Conservation (phyloP, 352 stramenopile genomes). For the Globisporangium echinulatum region DNA sequence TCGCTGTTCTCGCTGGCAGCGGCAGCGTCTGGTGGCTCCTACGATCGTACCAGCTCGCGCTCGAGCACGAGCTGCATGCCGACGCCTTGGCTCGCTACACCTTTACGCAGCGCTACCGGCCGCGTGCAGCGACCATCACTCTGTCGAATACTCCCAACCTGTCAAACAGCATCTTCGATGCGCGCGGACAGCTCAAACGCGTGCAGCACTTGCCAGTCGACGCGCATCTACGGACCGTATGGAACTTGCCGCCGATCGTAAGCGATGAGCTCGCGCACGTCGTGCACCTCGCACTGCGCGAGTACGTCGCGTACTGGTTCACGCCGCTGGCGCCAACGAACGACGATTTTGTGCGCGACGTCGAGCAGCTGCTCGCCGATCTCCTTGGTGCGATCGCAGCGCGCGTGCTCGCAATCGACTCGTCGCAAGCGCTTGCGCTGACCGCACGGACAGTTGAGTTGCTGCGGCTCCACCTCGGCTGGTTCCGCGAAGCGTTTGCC, state of each 20-base stretch:
- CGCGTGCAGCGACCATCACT: slow-evolving; percentile 3
- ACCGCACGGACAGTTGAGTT: slow-evolving; percentile 56
- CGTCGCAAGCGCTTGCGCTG: slow-evolving; percentile 56
- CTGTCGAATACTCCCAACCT: neutral
- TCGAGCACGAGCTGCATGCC: slow-evolving; percentile 58
- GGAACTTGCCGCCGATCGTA: slow-evolving; percentile 43
- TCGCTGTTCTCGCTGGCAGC: slow-evolving; percentile 36
- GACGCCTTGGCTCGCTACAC: slow-evolving; percentile 37
- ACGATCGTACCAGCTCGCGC: slow-evolving; percentile 52
- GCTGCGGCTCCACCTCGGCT: slow-evolving; percentile 62
- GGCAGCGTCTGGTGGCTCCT: slow-evolving; percentile 57
- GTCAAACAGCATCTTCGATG: slow-evolving; percentile 12
- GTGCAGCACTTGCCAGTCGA: slow-evolving; percentile 53
- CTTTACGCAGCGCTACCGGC: slow-evolving; percentile 49
- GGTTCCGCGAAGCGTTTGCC: slow-evolving; percentile 74
- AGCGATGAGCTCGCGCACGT: slow-evolving; percentile 58
- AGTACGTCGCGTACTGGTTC: slow-evolving; percentile 72
- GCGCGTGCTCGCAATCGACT: slow-evolving; percentile 62
- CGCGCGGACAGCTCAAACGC: slow-evolving; percentile 44
- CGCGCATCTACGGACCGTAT: slow-evolving; percentile 55
- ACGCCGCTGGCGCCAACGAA: slow-evolving; percentile 44
- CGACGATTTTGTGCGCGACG: slow-evolving; percentile 59
- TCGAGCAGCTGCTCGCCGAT: slow-evolving; percentile 61
- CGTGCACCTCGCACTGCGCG: slow-evolving; percentile 35
- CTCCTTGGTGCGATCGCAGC: slow-evolving; percentile 47